Percentiles rank a stretch among this genome's conserved stretches.
These are phyloP conservation scores for Alternaria arbusti DNA, from an alignment of 2,329 filamentous ascomycete species.

Conservation along the genomic window DNA sequence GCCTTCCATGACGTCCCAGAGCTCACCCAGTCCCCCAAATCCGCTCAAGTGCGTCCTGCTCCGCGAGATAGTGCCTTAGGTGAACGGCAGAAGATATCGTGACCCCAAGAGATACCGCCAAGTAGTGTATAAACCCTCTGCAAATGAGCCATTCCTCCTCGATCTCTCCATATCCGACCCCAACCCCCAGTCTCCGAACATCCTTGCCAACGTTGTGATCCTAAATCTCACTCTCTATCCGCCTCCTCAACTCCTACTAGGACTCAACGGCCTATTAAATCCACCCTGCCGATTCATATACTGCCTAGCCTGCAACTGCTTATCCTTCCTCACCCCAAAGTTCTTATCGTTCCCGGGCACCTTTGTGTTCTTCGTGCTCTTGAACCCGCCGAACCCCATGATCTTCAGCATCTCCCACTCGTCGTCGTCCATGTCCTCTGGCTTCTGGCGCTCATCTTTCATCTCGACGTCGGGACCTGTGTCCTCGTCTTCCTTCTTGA, in stretches of 20 bases:
- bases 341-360: conserved; percentile 82
- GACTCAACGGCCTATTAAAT: conserved; percentile 78
- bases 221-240: not conserved
- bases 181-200: no score
- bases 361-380: conserved; percentile 86
- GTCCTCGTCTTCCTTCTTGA: conserved; percentile 20
- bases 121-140: no score
- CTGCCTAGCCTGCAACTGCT: conserved; percentile 93
- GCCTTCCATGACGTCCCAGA: not conserved
- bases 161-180: no score
- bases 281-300: conserved; percentile 91
- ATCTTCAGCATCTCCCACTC: conserved; percentile 79
- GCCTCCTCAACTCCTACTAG: conserved; percentile 29
- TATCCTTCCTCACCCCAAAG: conserved; percentile 85
- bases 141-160: no score
- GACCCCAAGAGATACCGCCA: no score
- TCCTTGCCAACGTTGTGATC: no score
- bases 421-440: conserved; percentile 62
- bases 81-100: not conserved
- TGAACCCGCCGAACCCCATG: conserved; percentile 91
- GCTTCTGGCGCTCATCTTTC: conserved; percentile 34
- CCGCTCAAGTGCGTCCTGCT: not conserved
- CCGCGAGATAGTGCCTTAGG: not conserved
- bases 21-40: no score
- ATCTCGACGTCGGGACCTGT: conserved; percentile 37